These are phyloP conservation scores for Serendipita sp. DNA, from an alignment of 768 basidiomycete genomes.

Conservation along the genomic window DNA sequence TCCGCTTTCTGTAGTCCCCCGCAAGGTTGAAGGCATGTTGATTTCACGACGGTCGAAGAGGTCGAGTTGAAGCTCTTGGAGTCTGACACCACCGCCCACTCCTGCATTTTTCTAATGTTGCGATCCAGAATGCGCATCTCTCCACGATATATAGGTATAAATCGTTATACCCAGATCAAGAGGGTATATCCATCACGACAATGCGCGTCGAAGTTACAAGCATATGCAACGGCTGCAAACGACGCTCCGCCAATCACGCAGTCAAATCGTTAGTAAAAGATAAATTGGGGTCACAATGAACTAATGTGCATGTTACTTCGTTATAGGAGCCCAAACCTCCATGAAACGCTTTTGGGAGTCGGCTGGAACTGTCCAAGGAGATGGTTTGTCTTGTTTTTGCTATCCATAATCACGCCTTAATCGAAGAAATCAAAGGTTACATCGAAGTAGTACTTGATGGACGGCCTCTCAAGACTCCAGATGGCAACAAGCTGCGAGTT, in stretches of 20 bases:
- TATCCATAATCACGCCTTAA: background rate
- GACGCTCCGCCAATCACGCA: constrained; percentile 7
- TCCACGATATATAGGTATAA: background rate
- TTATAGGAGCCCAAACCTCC: constrained; percentile 66
- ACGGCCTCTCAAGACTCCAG: constrained; percentile 75
- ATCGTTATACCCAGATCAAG: background rate
- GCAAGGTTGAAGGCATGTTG: background rate
- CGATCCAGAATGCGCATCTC: background rate
- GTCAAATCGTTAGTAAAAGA: constrained; percentile 7
- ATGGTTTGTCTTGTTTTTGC: background rate
- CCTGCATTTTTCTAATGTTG: background rate
- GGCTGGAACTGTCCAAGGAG: constrained; percentile 47
- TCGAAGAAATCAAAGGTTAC: constrained; percentile 17
- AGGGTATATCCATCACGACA: no score
- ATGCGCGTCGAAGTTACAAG: background rate
- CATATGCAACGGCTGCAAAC: background rate
- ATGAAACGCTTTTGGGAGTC: constrained; percentile 89
- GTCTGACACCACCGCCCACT: background rate
- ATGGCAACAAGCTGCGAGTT: constrained; percentile 56
- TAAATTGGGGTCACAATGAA: background rate
- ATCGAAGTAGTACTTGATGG: constrained; percentile 61
- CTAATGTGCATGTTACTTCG: background rate
- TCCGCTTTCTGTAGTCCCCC: background rate
- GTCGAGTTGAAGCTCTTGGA: background rate
- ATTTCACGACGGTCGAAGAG: background rate